Evolutionary conservation across 805 yeast genomes (phyloP).

Genomic region (Scheffersomyces stipitis): DNA sequence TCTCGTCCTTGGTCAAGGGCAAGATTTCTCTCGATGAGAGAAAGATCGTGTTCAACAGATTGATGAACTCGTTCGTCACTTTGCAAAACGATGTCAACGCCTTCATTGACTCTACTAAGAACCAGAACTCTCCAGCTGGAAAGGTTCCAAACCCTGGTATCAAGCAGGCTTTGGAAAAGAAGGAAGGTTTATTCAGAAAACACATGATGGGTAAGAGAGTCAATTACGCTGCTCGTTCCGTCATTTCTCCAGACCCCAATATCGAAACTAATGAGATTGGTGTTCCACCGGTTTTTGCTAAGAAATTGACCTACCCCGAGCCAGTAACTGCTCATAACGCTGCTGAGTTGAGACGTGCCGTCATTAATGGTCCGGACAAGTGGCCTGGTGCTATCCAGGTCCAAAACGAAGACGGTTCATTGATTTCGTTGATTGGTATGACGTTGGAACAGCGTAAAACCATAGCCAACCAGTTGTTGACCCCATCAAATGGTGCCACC

Average conservation of each 20-base stretch:
- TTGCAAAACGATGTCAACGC: constrained; percentile 94
- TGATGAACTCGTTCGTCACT: constrained; percentile 95
- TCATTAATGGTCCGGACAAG: constrained; percentile 92
- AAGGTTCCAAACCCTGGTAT: constrained; percentile 88
- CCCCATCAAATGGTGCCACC: constrained; percentile 69
- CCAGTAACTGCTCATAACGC: constrained; percentile 94
- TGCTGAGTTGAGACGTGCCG: constrained; percentile 88
- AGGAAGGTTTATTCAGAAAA: constrained; percentile 96
- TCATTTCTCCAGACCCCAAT: constrained; percentile 98
- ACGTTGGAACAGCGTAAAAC: constrained; percentile 92
- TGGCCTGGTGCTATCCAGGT: constrained; percentile 99
- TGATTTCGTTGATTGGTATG: constrained; percentile 84
- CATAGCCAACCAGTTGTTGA: constrained; percentile 87
- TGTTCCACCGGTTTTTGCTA: constrained; percentile 98
- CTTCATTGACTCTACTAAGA: constrained; percentile 88
- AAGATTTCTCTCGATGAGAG: constrained; percentile 59
- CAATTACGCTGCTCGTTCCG: constrained; percentile 98
- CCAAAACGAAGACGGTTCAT: constrained; percentile 91
- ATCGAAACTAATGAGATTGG: constrained; percentile 98
- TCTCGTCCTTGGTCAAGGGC: constrained; percentile 58
- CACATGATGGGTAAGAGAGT: constrained; percentile 99
- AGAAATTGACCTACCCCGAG: constrained; percentile 93
- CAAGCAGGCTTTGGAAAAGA: constrained; percentile 96
- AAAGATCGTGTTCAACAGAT: constrained; percentile 75
- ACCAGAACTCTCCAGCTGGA: constrained; percentile 67